phyloP scores from a whole-genome alignment of 106 monocot species.

The Gastrodia elata region DNA sequence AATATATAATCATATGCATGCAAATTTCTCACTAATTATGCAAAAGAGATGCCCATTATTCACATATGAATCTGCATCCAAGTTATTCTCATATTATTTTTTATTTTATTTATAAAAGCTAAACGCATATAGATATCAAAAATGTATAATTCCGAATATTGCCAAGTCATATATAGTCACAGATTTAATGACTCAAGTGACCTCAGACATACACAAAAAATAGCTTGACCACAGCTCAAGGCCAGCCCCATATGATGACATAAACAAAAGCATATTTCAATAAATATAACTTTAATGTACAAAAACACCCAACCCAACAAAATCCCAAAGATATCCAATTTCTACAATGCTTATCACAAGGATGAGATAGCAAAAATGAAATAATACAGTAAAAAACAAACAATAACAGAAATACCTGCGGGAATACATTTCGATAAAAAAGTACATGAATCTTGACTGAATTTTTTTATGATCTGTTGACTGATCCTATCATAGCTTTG shows the following conservation, averaged over 20 bases:
- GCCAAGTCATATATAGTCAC: too few relatives aligned
- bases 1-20: too few relatives aligned
- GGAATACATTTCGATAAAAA: constrained; percentile 21
- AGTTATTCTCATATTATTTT: too few relatives aligned
- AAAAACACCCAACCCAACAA: not conserved
- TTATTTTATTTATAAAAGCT: too few relatives aligned
- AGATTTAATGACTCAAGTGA: too few relatives aligned
- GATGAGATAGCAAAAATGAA: not conserved
- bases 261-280: not conserved
- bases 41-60: too few relatives aligned
- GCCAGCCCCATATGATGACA: not conserved
- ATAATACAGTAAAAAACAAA: not conserved
- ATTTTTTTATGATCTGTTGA: constrained; percentile 26
- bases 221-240: too few relatives aligned
- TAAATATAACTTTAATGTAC: not conserved
- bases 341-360: not conserved
- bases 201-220: too few relatives aligned
- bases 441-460: constrained; percentile 28
- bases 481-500: constrained; percentile 17
- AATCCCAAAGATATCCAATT: not conserved
- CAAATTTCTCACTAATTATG: too few relatives aligned
- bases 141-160: too few relatives aligned
- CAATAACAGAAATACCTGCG: constrained; percentile 20
- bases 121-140: too few relatives aligned
- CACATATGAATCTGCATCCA: too few relatives aligned